Evolutionary conservation across 768 basidiomycete genomes (phyloP).

Genomic region (Strobilomyces echinocephalus): DNA sequence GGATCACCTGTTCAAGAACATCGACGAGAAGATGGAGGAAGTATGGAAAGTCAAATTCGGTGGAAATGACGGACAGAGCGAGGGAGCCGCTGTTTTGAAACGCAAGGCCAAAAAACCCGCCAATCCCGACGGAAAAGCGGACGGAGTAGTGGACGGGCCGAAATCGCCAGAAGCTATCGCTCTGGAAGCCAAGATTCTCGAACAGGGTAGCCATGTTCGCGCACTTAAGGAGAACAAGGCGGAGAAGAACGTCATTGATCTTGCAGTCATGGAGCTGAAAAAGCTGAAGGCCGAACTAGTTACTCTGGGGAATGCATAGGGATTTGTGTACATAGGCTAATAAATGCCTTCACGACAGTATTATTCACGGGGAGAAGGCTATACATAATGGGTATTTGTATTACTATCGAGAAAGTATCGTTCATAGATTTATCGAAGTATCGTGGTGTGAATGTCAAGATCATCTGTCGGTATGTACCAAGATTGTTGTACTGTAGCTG

Average conservation of each 20-base stretch:
- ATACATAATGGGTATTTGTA: too few species aligned
- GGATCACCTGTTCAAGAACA: slow-evolving; percentile 88
- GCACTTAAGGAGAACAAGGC: slow-evolving; percentile 50
- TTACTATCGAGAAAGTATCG: background rate
- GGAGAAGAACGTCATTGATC: slow-evolving; percentile 41
- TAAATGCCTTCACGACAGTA: too few species aligned
- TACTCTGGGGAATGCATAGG: slow-evolving; percentile 13
- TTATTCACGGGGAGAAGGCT: background rate
- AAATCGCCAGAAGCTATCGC: slow-evolving; percentile 71
- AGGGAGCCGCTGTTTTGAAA: slow-evolving; percentile 40
- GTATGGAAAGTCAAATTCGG: slow-evolving; percentile 78
- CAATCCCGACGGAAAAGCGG: slow-evolving; percentile 43
- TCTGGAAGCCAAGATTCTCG: slow-evolving; percentile 68
- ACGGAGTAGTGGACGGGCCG: slow-evolving; percentile 41
- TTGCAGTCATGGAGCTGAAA: slow-evolving; percentile 61
- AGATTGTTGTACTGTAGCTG: background rate
- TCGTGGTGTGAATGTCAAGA: background rate
- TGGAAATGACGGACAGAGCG: slow-evolving; percentile 48
- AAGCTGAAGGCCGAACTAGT: slow-evolving; percentile 55
- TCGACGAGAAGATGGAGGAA: slow-evolving; percentile 86
- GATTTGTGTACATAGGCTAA: background rate
- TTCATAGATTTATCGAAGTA: background rate
- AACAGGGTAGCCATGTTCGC: slow-evolving; percentile 73
- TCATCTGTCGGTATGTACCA: background rate
- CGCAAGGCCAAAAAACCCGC: slow-evolving; percentile 54